Evolutionary conservation across 352 stramenopile species (phyloP), one percentile per base, ranked within the genome.

Genomic region (Phytophthora sp.): DNA sequence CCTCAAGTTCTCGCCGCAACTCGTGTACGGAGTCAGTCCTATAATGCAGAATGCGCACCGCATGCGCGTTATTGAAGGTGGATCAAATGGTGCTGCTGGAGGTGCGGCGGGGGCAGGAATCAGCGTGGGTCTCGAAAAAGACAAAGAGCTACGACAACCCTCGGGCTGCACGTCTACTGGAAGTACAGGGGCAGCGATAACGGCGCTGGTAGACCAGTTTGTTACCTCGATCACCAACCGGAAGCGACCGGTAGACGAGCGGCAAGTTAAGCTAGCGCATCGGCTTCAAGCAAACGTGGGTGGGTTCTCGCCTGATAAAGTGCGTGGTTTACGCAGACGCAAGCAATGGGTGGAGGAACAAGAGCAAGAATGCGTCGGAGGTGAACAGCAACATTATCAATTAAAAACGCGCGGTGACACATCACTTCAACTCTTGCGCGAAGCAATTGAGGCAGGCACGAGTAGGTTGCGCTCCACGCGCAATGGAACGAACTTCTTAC

Each of bases 1-100:
- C 27, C 78, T 93, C 53, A 90, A 89, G 48, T 79, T 88, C 45
- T 84, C 78, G 4, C 82, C 82, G 3, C 80, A 79, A 18, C 66
- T 90, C 11, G 52, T 74, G 3, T 48, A 78, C 45, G 65, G 71
- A 12, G 45, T 62, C 30, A 77, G 48, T 44, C 31, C 43, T 23
- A 57, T 73, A 48, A 51, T 69, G 51, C 73, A 86, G 27, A 83
- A 84, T 30, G 51, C 54, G 18, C 72, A 71, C 15, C 69, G 57
- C 1, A 58, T 70, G 54, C 67, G 63, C 13, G 53, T 50, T 2
- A 59, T 73, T 1, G 61, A 82, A 20, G 44, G 53, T 20, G 43
- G 39, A 8, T 28, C 23, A 6, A 17, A 32, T 20, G 24, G 8
- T 32, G 34, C n/a, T 38, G 24, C 17, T 8, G 10, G 11, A 10